phyloP scores from a whole-genome alignment of 305 asterid species.

The Solanum hybrid region DNA sequence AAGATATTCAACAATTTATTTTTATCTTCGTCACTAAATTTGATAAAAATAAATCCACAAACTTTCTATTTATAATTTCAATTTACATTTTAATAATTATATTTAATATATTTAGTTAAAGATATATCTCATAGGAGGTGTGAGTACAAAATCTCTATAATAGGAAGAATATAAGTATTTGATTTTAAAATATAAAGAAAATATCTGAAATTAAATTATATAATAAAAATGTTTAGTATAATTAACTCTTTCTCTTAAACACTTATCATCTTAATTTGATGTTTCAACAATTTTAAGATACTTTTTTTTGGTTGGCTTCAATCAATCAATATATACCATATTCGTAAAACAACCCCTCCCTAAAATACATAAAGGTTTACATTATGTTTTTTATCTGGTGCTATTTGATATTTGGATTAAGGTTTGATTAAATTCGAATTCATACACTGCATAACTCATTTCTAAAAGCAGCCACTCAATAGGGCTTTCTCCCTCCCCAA shows the following conservation, averaged over 20 bases:
- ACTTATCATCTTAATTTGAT: not conserved
- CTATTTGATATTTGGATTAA: not conserved
- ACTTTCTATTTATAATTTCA: not conserved
- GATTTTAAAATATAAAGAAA: not conserved
- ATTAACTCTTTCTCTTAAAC: not conserved
- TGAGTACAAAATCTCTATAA: not conserved
- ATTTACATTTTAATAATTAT: not conserved
- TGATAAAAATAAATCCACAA: not conserved
- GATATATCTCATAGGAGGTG: not conserved
- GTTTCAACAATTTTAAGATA: not conserved
- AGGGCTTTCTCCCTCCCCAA: not conserved
- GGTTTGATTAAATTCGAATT: not conserved
- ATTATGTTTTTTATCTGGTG: not conserved
- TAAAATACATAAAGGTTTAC: not conserved
- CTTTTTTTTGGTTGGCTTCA: not conserved
- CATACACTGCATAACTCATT: not conserved
- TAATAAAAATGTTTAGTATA: not conserved
- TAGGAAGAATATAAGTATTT: not conserved
- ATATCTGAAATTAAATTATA: not conserved
- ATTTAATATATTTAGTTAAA: not conserved
- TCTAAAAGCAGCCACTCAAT: not conserved
- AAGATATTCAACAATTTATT: not conserved
- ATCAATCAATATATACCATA: not conserved
- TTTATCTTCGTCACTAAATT: not conserved
- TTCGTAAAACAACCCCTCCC: not conserved